Base-by-base conservation (phyloP, 306 rosid genomes). In the Malus sieversii region DNA sequence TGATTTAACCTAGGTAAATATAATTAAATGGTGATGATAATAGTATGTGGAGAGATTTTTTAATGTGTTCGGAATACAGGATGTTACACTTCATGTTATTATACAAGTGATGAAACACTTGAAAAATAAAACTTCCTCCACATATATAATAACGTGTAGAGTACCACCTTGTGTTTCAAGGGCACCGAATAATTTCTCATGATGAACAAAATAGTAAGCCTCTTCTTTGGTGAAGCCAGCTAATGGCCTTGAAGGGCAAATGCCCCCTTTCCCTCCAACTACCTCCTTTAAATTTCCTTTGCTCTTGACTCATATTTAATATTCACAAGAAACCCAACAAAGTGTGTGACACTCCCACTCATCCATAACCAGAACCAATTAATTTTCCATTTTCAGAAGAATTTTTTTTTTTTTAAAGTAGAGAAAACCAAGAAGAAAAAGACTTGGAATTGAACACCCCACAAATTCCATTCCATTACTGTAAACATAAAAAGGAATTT, bases 391-490 rank as follows among this genome's bases (percentile, higher is more conserved):
- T 16, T 4, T 48, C 20, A 51, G 8, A 2, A 16, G 2, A 51
- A 5, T 48, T 4, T 4, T 0, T 48, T 14, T 14, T 48, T 48
- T 14, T 1, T 14, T 2, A 48, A 48, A 15, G 16, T 14, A 33
- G 27, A 73, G 33, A 23, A 29, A 40, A 38, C 53, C 67, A 5
- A 38, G 33, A 32, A 52, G 38, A 22, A 58, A 27, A n/a, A 3
- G 27, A 58, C 29, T 35, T 72, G 44, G 40, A 71, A 71, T 61
- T 61, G 53, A 9, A 61, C 6, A 61, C 83, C 77, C 86, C 89
- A 79, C 11, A 85, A 63, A 6, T 63, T 63, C 33, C 86, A 58
- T 61, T 61, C 86, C 87, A 83, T 92, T 18, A 94, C 87, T 89
- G 90, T 48, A 15, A 48, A 48, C 5, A 10, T 9, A 53, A 53